Conservation (phyloP, 1,139 yeast species). For the Debaryomyces sp. region DNA sequence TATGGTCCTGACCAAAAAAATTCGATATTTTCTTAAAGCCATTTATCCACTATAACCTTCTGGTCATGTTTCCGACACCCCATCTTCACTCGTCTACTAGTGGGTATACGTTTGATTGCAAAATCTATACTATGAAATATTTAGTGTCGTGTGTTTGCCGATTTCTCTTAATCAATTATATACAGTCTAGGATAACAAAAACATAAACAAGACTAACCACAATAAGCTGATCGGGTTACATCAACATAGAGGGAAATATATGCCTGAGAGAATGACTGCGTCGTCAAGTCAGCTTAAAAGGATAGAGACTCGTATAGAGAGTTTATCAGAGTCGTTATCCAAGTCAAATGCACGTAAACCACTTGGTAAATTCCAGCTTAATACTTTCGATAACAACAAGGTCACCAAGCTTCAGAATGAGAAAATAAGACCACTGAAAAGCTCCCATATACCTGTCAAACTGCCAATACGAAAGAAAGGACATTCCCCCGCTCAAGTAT, state of each 20-base stretch:
- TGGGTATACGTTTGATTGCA: not conserved
- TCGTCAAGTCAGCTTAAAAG: constrained; percentile 12
- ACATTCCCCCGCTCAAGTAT: not conserved
- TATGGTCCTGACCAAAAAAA: not conserved
- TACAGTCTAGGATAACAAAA: not conserved
- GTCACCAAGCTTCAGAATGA: constrained; percentile 2
- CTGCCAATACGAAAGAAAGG: constrained; percentile 13
- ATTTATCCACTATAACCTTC: not conserved
- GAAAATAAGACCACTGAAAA: constrained; percentile 5
- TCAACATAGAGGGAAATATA: not conserved
- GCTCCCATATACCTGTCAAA: constrained; percentile 8
- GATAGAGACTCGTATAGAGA: constrained; percentile 13
- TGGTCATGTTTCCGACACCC: not conserved
- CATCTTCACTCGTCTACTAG: not conserved
- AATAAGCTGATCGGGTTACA: not conserved
- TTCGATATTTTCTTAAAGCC: not conserved
- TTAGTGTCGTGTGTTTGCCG: not conserved
- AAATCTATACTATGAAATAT: not conserved
- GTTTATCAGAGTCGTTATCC: constrained; percentile 12
- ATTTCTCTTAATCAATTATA: not conserved
- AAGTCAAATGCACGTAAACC: constrained; percentile 18
- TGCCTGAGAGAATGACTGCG: constrained; percentile 8
- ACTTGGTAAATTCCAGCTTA: constrained; percentile 19
- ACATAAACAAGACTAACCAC: constrained; percentile 5
- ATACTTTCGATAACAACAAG: constrained; percentile 18